These are phyloP conservation scores for Syzygium aqueum DNA, from an alignment of 345 rosid species.

Conservation along the genomic window DNA sequence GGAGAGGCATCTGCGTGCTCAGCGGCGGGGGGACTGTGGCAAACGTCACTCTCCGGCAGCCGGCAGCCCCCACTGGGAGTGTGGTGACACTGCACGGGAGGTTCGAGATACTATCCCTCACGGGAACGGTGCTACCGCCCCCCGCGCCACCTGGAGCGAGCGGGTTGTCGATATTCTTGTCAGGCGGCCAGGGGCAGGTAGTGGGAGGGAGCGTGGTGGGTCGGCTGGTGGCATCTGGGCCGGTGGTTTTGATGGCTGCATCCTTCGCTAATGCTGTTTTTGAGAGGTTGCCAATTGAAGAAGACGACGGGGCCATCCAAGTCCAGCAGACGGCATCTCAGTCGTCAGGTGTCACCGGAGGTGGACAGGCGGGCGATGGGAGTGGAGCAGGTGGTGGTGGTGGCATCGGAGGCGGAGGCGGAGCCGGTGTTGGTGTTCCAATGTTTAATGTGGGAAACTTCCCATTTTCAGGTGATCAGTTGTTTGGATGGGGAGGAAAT, in stretches of 20 bases:
- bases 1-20: constrained; percentile 68
- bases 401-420: not conserved
- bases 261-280: constrained; percentile 68
- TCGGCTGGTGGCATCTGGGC: constrained; percentile 51
- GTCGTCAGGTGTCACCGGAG: constrained; percentile 49
- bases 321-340: constrained; percentile 53
- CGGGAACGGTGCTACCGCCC: constrained; percentile 80
- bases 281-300: constrained; percentile 70
- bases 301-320: constrained; percentile 30
- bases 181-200: constrained; percentile 79
- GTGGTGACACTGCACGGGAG: constrained; percentile 71
- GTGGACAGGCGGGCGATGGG: constrained; percentile 14
- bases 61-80: constrained; percentile 46
- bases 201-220: constrained; percentile 72
- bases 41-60: constrained; percentile 61
- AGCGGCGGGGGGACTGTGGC: constrained; percentile 62
- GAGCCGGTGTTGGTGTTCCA: constrained; percentile 1
- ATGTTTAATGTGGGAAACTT: constrained; percentile 29
- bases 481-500: constrained; percentile 57
- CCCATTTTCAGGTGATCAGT: constrained; percentile 43
- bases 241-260: constrained; percentile 70
- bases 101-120: constrained; percentile 68
- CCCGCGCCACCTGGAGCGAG: constrained; percentile 80
- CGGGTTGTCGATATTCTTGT: constrained; percentile 58
- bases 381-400: constrained; percentile 14